phyloP scores from a whole-genome alignment of 2,329 filamentous ascomycete genomes.

The Fusarium sp. region DNA sequence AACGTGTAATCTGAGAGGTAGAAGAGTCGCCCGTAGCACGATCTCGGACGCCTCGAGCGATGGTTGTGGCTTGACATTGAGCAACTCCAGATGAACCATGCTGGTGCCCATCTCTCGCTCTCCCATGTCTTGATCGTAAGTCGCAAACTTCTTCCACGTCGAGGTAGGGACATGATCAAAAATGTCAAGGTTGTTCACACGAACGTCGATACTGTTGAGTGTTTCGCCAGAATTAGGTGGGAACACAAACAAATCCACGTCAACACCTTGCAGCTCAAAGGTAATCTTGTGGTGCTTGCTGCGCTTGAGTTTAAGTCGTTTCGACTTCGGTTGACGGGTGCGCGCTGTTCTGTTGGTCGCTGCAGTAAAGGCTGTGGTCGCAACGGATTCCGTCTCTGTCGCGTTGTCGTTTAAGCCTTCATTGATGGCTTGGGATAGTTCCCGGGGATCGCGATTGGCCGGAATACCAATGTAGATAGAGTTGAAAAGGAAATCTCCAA shows the following conservation, averaged over 20 bases:
- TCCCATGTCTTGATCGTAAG: conserved; percentile 89
- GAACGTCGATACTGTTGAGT: conserved; percentile 86
- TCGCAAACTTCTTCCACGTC: conserved; percentile 98
- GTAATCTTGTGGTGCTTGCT: conserved; percentile 96
- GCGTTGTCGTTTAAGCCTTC: conserved; percentile 84
- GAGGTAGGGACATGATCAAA: conserved; percentile 95
- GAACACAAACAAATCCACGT: conserved; percentile 83
- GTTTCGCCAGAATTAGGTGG: conserved; percentile 82
- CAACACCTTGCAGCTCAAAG: conserved; percentile 88
- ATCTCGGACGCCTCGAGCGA: conserved; percentile 90
- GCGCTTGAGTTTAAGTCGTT: conserved; percentile 78
- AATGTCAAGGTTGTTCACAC: conserved; percentile 84
- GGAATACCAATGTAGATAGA: conserved; percentile 98
- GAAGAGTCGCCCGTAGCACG: conserved; percentile 79
- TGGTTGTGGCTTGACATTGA: conserved; percentile 87
- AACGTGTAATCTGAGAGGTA: conserved; percentile 91
- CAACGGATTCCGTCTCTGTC: conserved; percentile 90
- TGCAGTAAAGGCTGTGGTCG: conserved; percentile 76
- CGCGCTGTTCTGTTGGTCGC: conserved; percentile 63
- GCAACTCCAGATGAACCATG: conserved; percentile 89
- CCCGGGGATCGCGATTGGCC: conserved; percentile 83
- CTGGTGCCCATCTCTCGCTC: conserved; percentile 85
- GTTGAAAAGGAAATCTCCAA: conserved; percentile 97
- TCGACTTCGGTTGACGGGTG: conserved; percentile 59
- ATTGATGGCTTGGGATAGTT: conserved; percentile 86